Percentiles rank a stretch among this genome's conserved stretches.
Evolutionary conservation across 2,329 filamentous ascomycete species (phyloP).

Genomic region (Diaporthe helianthi): DNA sequence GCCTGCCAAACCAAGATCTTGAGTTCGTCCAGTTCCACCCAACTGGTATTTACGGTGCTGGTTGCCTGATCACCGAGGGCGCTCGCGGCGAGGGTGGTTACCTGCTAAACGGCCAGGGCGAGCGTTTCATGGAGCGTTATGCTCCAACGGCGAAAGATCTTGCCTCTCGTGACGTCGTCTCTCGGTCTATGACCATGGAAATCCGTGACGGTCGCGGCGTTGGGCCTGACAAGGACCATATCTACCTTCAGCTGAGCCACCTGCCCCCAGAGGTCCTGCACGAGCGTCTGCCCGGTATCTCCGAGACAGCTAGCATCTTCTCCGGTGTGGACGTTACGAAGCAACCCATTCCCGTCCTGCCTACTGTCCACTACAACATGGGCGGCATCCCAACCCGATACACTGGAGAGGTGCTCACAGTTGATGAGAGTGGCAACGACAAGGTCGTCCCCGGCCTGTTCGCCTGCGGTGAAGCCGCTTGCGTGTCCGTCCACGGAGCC

Average conservation of each 20-base stretch:
- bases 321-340: conserved; percentile 96
- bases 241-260: conserved; percentile 97
- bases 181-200: conserved; percentile 97
- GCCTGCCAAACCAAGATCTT: conserved; percentile 97
- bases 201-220: conserved; percentile 98
- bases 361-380: conserved; percentile 99
- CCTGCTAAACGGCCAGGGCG: conserved; percentile 95
- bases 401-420: conserved; percentile 92
- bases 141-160: conserved; percentile 98
- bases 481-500: conserved; percentile 96
- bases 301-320: conserved; percentile 97
- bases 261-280: conserved; percentile 89
- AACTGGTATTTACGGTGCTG: conserved; percentile 97
- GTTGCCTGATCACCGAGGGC: conserved; percentile 97
- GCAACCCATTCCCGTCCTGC: conserved; percentile 94
- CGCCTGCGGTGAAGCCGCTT: conserved; percentile 96
- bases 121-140: conserved; percentile 99
- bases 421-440: conserved; percentile 87
- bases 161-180: conserved; percentile 94
- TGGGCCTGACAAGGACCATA: conserved; percentile 96
- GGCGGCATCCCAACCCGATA: conserved; percentile 98
- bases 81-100: conserved; percentile 98
- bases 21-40: conserved; percentile 99
- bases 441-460: conserved; percentile 94
- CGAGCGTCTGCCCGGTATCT: conserved; percentile 97